phyloP scores from a whole-genome alignment of 176 grass and related monocot genomes.

The Oryza glumipatula region DNA sequence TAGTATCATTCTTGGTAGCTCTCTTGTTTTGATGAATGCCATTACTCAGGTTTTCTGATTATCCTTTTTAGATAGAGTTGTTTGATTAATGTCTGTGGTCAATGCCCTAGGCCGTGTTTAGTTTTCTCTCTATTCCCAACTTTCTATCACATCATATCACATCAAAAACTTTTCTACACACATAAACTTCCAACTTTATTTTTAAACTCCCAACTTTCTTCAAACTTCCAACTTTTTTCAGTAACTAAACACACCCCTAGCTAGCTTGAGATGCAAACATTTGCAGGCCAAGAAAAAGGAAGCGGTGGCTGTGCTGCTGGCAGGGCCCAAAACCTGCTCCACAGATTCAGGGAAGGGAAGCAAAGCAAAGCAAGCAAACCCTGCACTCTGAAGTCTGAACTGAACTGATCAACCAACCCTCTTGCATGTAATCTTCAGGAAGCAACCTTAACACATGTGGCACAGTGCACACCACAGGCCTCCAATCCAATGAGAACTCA shows the following conservation, averaged over 20 bases:
- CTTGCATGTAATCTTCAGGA: neutral
- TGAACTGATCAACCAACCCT: neutral
- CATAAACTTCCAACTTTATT: no score
- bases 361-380: neutral
- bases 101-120: neutral
- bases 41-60: neutral
- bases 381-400: neutral
- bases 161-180: no score
- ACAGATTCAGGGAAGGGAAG: neutral
- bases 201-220: no score
- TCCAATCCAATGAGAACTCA: neutral
- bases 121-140: neutral
- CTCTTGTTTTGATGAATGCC: neutral
- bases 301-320: neutral
- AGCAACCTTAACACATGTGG: neutral
- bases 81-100: neutral
- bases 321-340: neutral
- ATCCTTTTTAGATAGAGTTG: neutral
- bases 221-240: no score
- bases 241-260: no score
- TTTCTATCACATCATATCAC: no score
- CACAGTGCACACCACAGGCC: neutral
- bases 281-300: slow-evolving; percentile 10
- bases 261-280: neutral
- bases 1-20: no score